These are phyloP conservation scores for Orbilia oligospora DNA, from an alignment of 2,329 filamentous ascomycete genomes.

Conservation along the genomic window DNA sequence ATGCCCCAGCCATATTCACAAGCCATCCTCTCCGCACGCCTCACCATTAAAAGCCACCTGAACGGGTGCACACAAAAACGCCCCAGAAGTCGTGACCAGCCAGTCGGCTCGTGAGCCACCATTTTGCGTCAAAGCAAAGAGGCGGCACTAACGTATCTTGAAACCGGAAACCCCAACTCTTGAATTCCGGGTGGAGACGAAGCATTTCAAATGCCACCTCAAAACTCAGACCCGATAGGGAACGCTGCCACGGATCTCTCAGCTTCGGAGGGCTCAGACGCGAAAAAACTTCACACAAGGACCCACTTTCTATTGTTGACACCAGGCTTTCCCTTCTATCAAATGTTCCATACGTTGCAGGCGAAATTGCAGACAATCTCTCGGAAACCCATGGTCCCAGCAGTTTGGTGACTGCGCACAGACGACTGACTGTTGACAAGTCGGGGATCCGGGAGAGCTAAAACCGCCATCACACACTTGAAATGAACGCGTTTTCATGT, in stretches of 20 bases:
- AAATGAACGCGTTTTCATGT: conserved; percentile 37
- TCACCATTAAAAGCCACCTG: conserved; percentile 18
- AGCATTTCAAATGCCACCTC: conserved; percentile 1
- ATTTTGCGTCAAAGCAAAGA: conserved; percentile 10
- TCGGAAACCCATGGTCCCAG: conserved; percentile 51
- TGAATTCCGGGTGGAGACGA: conserved; percentile 45
- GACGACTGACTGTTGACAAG: conserved; percentile 35
- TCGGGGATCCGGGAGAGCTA: conserved; percentile 60
- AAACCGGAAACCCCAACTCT: conserved; percentile 44
- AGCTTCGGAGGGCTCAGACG: conserved; percentile 28
- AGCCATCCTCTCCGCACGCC: conserved; percentile 29
- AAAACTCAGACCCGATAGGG: conserved; percentile 24
- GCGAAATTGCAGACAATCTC: conserved; percentile 55
- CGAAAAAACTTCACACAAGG: conserved; percentile 10
- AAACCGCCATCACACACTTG: conserved; percentile 26
- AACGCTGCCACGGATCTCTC: conserved; percentile 25
- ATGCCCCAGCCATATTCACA: conserved; percentile 28
- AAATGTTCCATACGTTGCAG: conserved; percentile 42
- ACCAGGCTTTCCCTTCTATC: conserved; percentile 17
- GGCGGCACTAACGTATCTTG: conserved; percentile 33
- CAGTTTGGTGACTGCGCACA: conserved; percentile 56
- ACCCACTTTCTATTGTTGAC: conserved; percentile 33
- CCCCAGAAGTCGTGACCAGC: conserved; percentile 4
- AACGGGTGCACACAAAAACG: conserved; percentile 11
- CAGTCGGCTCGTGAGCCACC: conserved; percentile 49